These are phyloP conservation scores for Phytophthora pluvialis DNA, from an alignment of 352 stramenopile genomes.

Conservation along the genomic window DNA sequence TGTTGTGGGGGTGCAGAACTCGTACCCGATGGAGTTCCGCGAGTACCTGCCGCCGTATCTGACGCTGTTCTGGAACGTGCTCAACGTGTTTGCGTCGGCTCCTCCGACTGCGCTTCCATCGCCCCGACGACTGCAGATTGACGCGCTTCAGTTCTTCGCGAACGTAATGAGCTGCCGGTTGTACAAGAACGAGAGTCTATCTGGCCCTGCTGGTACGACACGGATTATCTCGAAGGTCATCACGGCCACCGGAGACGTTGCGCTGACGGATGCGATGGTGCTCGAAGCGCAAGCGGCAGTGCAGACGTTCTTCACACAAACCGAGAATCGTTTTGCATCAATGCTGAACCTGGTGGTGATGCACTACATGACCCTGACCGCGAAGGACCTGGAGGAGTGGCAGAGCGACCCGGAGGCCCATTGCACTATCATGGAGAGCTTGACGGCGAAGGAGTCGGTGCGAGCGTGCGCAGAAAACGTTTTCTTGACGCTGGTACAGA, in stretches of 20 bases:
- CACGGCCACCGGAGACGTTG: constrained; percentile 76
- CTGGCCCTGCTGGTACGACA: constrained; percentile 42
- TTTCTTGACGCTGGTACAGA: constrained; percentile 84
- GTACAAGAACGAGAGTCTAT: constrained; percentile 80
- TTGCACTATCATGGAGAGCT: constrained; percentile 67
- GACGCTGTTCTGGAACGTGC: constrained; percentile 67
- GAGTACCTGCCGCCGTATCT: constrained; percentile 76
- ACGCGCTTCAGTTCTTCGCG: constrained; percentile 79
- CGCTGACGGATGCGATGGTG: constrained; percentile 80
- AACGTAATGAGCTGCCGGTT: constrained; percentile 84
- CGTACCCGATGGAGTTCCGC: constrained; percentile 87
- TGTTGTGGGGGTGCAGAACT: constrained; percentile 75
- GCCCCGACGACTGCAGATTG: constrained; percentile 62
- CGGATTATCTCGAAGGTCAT: constrained; percentile 79
- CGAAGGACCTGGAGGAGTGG: constrained; percentile 75
- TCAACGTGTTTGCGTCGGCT: constrained; percentile 34
- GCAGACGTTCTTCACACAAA: constrained; percentile 57
- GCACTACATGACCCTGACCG: constrained; percentile 73
- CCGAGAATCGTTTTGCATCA: constrained; percentile 50
- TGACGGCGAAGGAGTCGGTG: constrained; percentile 83
- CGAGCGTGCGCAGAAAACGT: constrained; percentile 83
- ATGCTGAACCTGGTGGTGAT: constrained; percentile 79
- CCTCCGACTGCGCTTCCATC: constrained; percentile 11
- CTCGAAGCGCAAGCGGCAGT: constrained; percentile 69
- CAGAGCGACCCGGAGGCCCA: constrained; percentile 71